Evolutionary conservation across 2,329 filamentous ascomycete genomes (phyloP).

Genomic region (Pseudogymnoascus sp.): DNA sequence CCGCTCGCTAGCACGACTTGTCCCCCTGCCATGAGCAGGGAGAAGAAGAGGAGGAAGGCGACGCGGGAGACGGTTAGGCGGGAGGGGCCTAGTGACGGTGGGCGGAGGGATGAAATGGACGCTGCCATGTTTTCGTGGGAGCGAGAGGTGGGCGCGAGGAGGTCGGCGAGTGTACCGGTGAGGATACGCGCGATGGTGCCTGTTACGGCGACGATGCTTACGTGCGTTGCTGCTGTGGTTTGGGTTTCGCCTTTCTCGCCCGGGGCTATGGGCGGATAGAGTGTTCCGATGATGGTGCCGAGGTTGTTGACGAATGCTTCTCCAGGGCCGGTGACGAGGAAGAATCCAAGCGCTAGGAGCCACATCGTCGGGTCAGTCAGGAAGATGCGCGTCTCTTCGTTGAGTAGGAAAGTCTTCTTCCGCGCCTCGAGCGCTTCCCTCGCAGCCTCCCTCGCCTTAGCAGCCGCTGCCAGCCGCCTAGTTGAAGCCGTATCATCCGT

Average conservation of each 20-base stretch:
- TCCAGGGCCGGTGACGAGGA: slow-evolving; percentile 87
- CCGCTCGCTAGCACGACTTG: slow-evolving; percentile 73
- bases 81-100: slow-evolving; percentile 17
- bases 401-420: slow-evolving; percentile 86
- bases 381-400: slow-evolving; percentile 81
- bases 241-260: background rate
- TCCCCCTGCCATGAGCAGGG: slow-evolving; percentile 63
- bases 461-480: slow-evolving; percentile 14
- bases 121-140: slow-evolving; percentile 44
- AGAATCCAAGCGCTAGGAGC: slow-evolving; percentile 83
- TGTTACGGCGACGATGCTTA: slow-evolving; percentile 83
- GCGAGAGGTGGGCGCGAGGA: slow-evolving; percentile 62
- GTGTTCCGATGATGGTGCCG: slow-evolving; percentile 82
- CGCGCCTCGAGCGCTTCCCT: slow-evolving; percentile 40
- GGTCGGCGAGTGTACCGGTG: slow-evolving; percentile 79
- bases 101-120: slow-evolving; percentile 25
- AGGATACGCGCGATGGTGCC: slow-evolving; percentile 86
- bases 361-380: slow-evolving; percentile 89
- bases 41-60: slow-evolving; percentile 67
- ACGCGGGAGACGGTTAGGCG: slow-evolving; percentile 65
- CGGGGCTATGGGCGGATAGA: slow-evolving; percentile 57
- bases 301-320: slow-evolving; percentile 98
- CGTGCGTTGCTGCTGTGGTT: slow-evolving; percentile 66
- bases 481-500: slow-evolving; percentile 36
- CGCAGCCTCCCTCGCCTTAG: slow-evolving; percentile 24